These are phyloP conservation scores for Senecio squalidus DNA, from an alignment of 140 eudicot species.

Conservation along the genomic window DNA sequence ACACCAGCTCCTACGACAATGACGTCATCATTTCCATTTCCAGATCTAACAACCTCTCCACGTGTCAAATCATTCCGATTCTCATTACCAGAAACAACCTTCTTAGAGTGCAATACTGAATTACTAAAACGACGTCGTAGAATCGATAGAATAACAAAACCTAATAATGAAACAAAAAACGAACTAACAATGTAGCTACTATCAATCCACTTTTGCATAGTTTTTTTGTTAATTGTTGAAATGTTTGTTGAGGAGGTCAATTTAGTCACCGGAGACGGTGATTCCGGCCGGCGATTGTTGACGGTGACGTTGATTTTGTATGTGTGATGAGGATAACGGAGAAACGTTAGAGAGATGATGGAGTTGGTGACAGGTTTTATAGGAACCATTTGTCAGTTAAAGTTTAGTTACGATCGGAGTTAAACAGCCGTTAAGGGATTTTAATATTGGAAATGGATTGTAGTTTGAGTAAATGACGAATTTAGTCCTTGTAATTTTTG, in stretches of 20 bases:
- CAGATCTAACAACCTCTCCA: constrained; percentile 14
- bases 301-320: constrained; percentile 12
- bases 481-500: no score
- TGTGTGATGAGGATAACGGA: constrained; percentile 6
- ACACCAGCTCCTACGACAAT: constrained; percentile 63
- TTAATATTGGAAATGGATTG: no score
- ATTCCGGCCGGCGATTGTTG: not conserved
- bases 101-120: constrained; percentile 9
- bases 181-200: constrained; percentile 36
- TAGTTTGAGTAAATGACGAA: no score
- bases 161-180: constrained; percentile 32
- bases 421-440: no score
- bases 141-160: constrained; percentile 32
- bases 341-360: not conserved
- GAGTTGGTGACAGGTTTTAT: not conserved
- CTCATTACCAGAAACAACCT: constrained; percentile 3
- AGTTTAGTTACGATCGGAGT: not conserved
- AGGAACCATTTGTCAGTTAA: not conserved
- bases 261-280: not conserved
- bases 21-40: constrained; percentile 30
- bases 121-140: constrained; percentile 22
- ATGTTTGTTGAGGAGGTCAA: not conserved
- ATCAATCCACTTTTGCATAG: constrained; percentile 25
- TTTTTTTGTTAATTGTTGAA: constrained; percentile 5
- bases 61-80: constrained; percentile 12